Base-by-base conservation (phyloP, 768 basidiomycete species). In the Coprinopsis sp. region DNA sequence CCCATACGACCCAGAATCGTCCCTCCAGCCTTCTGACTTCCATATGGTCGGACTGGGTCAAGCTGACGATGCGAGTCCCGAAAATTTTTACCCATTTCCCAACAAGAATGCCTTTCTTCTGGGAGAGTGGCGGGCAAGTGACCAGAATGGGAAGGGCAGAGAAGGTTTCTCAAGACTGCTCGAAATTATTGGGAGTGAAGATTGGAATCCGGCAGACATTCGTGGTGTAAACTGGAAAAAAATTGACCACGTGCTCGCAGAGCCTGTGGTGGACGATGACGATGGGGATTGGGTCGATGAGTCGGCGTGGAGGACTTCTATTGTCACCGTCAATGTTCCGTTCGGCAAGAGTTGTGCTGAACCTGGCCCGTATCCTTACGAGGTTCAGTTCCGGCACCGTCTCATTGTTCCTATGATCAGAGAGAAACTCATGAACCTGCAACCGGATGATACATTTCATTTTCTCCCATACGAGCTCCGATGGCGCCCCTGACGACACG, bases 381-480 rank as follows among this genome's bases (percentile, higher is more conserved):
- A n/a, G n/a, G n/a, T n/a, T n/a, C n/a, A n/a, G n/a, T n/a, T n/a
- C n/a, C n/a, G n/a, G n/a, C n/a, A n/a, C n/a, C n/a, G n/a, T n/a
- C n/a, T n/a, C n/a, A n/a, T n/a, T n/a, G n/a, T n/a, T n/a, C n/a
- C n/a, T n/a, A n/a, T n/a, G n/a, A n/a, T n/a, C n/a, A n/a, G n/a
- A n/a, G 43, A 18, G 11, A 44, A 44, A 23, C n/a, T 44, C 24
- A 8, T 22, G 19, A 6, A 5, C 2, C 43, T 14, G 6, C 16
- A 6, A 18, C 4, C 13, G 5, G 16, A n/a, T 30, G 48, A 37
- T 27, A 34, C 3, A n/a, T 56, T 52, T 27, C 53, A 60, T 31
- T 27, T 47, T 14, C 38, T 50, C 14, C 55, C 53, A 2, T 51
- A 50, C 28, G 25, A 56, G 11, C 25, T 34, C 2, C 58, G 47